Evolutionary conservation across 805 yeast genomes (phyloP).

Genomic region (Schwanniomyces vanrijiae): DNA sequence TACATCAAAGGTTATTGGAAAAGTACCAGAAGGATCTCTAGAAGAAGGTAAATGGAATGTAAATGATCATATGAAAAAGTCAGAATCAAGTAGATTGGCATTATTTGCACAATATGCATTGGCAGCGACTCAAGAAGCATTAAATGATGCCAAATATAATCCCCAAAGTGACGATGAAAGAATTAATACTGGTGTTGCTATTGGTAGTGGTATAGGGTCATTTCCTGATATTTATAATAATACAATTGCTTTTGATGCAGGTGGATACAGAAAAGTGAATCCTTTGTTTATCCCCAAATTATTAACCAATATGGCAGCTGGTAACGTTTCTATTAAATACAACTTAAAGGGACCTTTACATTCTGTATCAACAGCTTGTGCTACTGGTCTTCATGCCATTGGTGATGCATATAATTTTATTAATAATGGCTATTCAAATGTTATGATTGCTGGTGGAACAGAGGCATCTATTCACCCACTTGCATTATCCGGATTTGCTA

Average conservation of each 20-base stretch:
- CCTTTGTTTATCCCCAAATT: constrained; percentile 86
- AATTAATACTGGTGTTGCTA: constrained; percentile 65
- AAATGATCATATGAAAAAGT: constrained; percentile 46
- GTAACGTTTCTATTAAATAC: constrained; percentile 78
- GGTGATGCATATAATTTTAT: constrained; percentile 91
- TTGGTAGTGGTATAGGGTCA: constrained; percentile 93
- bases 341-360: constrained; percentile 85
- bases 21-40: constrained; percentile 55
- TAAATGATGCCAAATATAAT: constrained; percentile 61
- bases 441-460: constrained; percentile 92
- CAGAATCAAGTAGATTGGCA: constrained; percentile 63
- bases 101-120: constrained; percentile 76
- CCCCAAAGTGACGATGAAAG: constrained; percentile 36
- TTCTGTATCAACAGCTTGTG: constrained; percentile 91
- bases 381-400: constrained; percentile 90
- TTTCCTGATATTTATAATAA: constrained; percentile 70
- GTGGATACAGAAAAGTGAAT: constrained; percentile 65
- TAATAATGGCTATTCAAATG: constrained; percentile 74
- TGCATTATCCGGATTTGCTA: constrained; percentile 85
- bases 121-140: constrained; percentile 75
- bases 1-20: constrained; percentile 76
- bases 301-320: constrained; percentile 91
- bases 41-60: constrained; percentile 53
- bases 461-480: constrained; percentile 87
- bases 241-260: constrained; percentile 46